phyloP scores from a whole-genome alignment of 805 yeast genomes.

The Starmerella stigmatis region DNA sequence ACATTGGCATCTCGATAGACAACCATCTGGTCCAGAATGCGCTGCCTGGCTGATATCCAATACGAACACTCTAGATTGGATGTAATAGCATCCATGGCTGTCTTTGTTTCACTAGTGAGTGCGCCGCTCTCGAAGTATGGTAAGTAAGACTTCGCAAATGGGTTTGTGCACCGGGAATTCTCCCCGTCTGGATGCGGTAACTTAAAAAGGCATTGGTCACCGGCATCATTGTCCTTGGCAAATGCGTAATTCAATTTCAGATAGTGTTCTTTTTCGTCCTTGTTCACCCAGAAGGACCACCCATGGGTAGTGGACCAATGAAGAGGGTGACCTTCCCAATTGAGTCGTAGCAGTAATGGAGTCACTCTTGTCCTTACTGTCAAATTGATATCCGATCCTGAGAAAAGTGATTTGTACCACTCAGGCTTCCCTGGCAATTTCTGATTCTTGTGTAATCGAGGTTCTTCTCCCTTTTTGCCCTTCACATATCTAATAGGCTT shows the following conservation, averaged over 20 bases:
- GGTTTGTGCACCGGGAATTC: slow-evolving; percentile 54
- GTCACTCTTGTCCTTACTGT: slow-evolving; percentile 66
- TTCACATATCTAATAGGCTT: slow-evolving; percentile 52
- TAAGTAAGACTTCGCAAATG: slow-evolving; percentile 68
- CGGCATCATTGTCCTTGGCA: slow-evolving; percentile 20
- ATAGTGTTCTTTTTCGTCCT: slow-evolving; percentile 28
- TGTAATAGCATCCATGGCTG: slow-evolving; percentile 69
- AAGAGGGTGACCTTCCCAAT: slow-evolving; percentile 79
- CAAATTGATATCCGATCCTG: slow-evolving; percentile 38
- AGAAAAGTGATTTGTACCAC: slow-evolving; percentile 67
- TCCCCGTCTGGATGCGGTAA: slow-evolving; percentile 87
- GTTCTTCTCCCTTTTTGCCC: slow-evolving; percentile 45
- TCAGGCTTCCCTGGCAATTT: slow-evolving; percentile 84
- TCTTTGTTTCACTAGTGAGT: slow-evolving; percentile 56
- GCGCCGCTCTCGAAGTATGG: slow-evolving; percentile 62
- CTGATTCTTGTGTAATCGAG: slow-evolving; percentile 45
- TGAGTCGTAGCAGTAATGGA: slow-evolving; percentile 61
- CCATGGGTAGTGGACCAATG: slow-evolving; percentile 71
- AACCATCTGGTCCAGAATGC: slow-evolving; percentile 78
- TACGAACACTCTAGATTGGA: slow-evolving; percentile 73
- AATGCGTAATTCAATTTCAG: slow-evolving; percentile 32
- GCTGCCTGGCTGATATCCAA: slow-evolving; percentile 84
- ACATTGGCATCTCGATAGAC: slow-evolving; percentile 37
- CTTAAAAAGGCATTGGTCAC: slow-evolving; percentile 38
- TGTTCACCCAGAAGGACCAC: slow-evolving; percentile 71